Base-by-base conservation (phyloP, 78 protist species). In the Diacronema lutheri region DNA sequence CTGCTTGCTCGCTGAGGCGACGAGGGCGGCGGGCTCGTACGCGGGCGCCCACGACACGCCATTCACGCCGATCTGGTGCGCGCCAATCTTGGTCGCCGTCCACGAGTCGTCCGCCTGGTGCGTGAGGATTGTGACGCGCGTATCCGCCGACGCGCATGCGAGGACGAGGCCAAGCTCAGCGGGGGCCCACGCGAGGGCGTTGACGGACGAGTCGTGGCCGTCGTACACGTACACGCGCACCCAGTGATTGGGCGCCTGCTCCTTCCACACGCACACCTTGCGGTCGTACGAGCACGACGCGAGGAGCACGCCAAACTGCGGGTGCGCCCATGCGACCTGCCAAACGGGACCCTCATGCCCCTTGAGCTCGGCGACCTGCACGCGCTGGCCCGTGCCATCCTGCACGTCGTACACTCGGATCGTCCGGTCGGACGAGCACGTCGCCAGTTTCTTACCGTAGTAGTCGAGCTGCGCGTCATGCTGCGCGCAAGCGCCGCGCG, bases 311-410 rank as follows among this genome's bases (percentile, higher is more conserved):
- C 99, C 99, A 66, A 91, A 97, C 87, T 94, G 86, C 44, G 99
- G 99, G 83, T 97, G 98, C 2, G 98, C 99, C 99, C 99, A 98
- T 2, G 97, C 90, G 25, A 96, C 97, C 74, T 89, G 96, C 99
- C 99, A 98, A 41, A 98, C 99, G 29, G 99, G 98, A 0, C 99
- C 99, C 16, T 94, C 92, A 46, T 98, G 99, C 46, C 93, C 96
- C 72, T 81, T 90, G 64, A 93, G 86, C 64, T 92, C 95, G 12
- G 91, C 90, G 11, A 89, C 40, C 68, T 58, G 90, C 33, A 35
- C 56, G 13, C 79, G 92, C 76, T 72, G 44, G 25, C 83, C 88
- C 69, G 31, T 46, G 26, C 40, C 62, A 4, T 74, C 46, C 12
- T 23, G 25, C 20, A 76, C 29, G 35, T 44, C 76, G 81, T 95